phyloP scores from a whole-genome alignment of 2,329 filamentous ascomycete species.

The Penicillium decumbens region DNA sequence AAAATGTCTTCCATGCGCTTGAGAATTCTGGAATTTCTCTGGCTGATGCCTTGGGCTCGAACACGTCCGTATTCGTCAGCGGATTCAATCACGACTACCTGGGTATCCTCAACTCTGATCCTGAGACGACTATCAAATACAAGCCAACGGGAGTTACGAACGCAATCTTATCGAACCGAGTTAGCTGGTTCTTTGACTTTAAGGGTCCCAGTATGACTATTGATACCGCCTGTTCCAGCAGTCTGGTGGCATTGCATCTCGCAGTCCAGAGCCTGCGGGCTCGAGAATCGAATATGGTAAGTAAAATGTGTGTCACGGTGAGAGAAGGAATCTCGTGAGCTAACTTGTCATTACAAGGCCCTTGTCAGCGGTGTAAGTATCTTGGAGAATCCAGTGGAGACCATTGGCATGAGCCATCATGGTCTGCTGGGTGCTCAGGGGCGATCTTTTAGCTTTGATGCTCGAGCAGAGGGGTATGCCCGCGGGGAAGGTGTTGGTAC shows the following conservation, averaged over 20 bases:
- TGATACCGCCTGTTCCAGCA: conserved; percentile 43
- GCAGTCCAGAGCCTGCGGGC: conserved; percentile 33
- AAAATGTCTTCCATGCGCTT: conserved; percentile 33
- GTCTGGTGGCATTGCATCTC: conserved; percentile 35
- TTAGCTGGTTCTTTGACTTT: conserved; percentile 27
- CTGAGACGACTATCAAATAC: conserved; percentile 21
- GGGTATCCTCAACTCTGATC: conserved; percentile 22
- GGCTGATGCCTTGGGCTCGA: conserved; percentile 21
- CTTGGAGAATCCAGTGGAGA: conserved; percentile 32
- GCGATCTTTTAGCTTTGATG: conserved; percentile 30
- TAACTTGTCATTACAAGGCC: conserved; percentile 17
- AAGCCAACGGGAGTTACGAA: conserved; percentile 20
- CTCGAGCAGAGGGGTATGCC: conserved; percentile 33
- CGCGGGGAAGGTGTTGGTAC: conserved; percentile 34
- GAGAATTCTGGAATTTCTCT: conserved; percentile 30
- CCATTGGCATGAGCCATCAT: conserved; percentile 31
- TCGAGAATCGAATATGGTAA: conserved; percentile 23
- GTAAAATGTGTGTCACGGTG: not conserved
- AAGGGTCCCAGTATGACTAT: conserved; percentile 31
- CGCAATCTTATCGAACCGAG: conserved; percentile 21
- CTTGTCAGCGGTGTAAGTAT: conserved; percentile 39
- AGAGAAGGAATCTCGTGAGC: not conserved
- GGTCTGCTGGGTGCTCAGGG: conserved; percentile 37
- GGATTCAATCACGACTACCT: conserved; percentile 28
- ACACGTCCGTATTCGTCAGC: conserved; percentile 26